These are phyloP conservation scores for Dictyostelium citrinum DNA, from an alignment of 78 protist genomes.

Conservation along the genomic window DNA sequence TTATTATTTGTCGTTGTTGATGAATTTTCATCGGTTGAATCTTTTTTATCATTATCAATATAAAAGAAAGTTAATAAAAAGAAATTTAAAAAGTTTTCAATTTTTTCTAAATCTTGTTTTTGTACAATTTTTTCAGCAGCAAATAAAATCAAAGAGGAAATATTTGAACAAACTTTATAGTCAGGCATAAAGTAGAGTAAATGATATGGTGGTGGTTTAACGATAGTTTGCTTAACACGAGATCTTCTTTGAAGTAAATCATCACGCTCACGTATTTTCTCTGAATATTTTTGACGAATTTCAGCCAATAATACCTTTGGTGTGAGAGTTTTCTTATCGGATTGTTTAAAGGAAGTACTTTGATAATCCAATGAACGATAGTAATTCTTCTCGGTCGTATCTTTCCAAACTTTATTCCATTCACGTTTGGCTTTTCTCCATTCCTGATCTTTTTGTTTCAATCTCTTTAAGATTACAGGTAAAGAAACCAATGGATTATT, in stretches of 20 bases:
- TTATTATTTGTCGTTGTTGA: not conserved
- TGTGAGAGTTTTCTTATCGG: constrained; percentile 79
- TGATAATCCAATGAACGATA: constrained; percentile 86
- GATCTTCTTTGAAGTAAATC: not conserved
- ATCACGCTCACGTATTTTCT: constrained; percentile 45
- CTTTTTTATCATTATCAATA: constrained; percentile 8
- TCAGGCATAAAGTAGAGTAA: constrained; percentile 35
- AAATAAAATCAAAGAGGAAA: constrained; percentile 24
- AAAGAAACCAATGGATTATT: constrained; percentile 81
- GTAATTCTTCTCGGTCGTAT: constrained; percentile 86
- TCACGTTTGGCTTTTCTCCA: constrained; percentile 86
- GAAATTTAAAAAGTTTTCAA: constrained; percentile 75
- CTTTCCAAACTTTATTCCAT: constrained; percentile 91
- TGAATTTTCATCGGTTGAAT: constrained; percentile 4
- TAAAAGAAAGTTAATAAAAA: constrained; percentile 64
- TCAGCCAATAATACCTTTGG: constrained; percentile 38
- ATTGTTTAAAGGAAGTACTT: constrained; percentile 56
- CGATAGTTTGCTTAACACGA: not conserved
- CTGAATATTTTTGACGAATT: constrained; percentile 70
- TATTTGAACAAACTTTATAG: constrained; percentile 63
- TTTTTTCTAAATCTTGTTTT: constrained; percentile 62
- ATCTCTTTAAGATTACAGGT: constrained; percentile 85
- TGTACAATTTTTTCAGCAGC: constrained; percentile 60
- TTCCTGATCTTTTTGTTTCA: constrained; percentile 89
- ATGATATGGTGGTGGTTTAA: constrained; percentile 68